Conservation (phyloP, 768 basidiomycete genomes). For the Mycena rebaudengoi region DNA sequence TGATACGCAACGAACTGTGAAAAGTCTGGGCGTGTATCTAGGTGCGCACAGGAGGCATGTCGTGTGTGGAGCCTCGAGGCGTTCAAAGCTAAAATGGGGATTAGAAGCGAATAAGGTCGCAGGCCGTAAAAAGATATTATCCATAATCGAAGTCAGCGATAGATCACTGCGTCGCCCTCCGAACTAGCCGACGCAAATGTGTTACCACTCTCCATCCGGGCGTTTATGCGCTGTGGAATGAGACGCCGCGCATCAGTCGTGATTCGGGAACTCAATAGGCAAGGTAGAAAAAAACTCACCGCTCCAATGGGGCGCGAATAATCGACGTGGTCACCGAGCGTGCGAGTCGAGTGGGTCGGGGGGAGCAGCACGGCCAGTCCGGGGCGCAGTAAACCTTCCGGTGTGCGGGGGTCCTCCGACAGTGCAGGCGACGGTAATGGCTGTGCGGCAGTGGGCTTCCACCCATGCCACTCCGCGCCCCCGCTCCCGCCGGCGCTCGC, state of each 20-base stretch:
- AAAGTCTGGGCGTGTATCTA: no score
- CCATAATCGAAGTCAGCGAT: no score
- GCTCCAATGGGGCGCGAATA: neutral
- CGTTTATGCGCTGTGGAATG: neutral
- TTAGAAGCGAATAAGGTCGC: no score
- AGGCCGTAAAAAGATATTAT: no score
- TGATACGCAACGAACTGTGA: no score
- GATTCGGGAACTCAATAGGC: neutral
- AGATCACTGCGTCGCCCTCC: no score
- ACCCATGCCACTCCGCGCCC: neutral
- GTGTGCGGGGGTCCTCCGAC: neutral
- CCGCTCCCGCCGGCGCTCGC: neutral
- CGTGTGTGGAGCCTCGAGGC: no score
- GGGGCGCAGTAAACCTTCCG: neutral
- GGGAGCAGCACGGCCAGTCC: neutral
- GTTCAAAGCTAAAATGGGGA: no score
- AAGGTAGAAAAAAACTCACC: neutral
- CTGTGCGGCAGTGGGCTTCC: neutral
- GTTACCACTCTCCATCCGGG: slow-evolving; percentile 12
- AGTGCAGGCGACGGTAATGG: slow-evolving; percentile 5
- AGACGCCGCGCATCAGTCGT: no score
- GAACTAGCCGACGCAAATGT: neutral
- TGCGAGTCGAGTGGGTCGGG: neutral
- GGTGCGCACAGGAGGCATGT: no score
- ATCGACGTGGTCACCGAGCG: neutral